phyloP scores from a whole-genome alignment of 1,284 basidiomycete genomes.

The Apiotrichum gamsii region DNA sequence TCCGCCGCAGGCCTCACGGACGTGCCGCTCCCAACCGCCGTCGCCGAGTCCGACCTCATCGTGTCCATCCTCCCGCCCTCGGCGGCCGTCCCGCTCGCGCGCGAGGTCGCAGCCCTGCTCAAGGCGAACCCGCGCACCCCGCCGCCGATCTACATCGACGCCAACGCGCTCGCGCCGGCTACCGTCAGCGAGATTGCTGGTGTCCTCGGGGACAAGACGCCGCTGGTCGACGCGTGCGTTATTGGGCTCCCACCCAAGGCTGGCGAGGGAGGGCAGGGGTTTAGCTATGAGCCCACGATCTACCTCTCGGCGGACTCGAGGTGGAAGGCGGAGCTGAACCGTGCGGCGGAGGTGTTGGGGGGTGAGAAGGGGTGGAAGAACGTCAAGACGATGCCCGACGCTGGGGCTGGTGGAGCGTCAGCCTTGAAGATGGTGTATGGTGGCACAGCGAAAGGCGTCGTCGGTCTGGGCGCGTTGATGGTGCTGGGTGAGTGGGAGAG shows the following conservation, averaged over 20 bases:
- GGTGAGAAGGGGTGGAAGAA: neutral
- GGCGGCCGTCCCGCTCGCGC: conserved; percentile 12
- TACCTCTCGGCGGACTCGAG: conserved; percentile 9
- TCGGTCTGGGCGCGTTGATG: conserved; percentile 9
- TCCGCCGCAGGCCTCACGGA: conserved; percentile 4
- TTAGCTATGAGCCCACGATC: conserved; percentile 14
- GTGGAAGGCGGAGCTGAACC: neutral
- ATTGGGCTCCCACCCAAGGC: conserved; percentile 14
- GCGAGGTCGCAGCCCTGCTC: neutral
- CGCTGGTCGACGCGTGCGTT: conserved; percentile 18
- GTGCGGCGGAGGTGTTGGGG: neutral
- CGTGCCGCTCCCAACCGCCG: conserved; percentile 7
- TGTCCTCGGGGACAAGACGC: conserved; percentile 1
- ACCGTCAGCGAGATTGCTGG: conserved; percentile 5
- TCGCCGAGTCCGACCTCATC: conserved; percentile 13
- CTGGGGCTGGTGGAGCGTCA: conserved; percentile 18
- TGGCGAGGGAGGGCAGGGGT: neutral
- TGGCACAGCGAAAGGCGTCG: conserved; percentile 17
- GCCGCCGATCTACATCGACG: conserved; percentile 17
- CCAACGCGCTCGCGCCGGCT: conserved; percentile 19
- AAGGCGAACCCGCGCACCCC: neutral
- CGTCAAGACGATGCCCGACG: conserved; percentile 6
- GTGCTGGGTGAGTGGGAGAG: conserved; percentile 11
- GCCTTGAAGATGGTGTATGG: conserved; percentile 25
- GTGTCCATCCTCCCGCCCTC: conserved; percentile 20